Evolutionary conservation across 176 grass and related monocot genomes (phyloP).

Genomic region (Triticum dicoccoides): DNA sequence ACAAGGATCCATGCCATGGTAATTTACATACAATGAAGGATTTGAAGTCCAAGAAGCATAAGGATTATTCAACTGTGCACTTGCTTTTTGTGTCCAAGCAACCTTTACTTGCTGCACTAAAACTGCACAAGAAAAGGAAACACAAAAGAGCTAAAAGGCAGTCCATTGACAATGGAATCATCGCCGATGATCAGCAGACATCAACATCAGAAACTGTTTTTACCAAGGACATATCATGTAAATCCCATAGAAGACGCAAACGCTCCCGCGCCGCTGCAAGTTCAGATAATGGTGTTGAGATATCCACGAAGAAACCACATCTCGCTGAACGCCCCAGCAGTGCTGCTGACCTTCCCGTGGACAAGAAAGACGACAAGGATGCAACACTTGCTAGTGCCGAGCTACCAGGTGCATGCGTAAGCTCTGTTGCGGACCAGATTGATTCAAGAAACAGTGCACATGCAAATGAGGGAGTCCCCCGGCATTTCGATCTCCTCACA

Average conservation of each 20-base stretch:
- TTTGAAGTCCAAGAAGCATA: conserved; percentile 43
- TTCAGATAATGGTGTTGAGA: neutral
- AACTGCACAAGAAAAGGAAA: conserved; percentile 42
- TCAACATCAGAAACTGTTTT: conserved; percentile 49
- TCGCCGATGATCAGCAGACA: conserved; percentile 23
- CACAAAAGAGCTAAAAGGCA: conserved; percentile 44
- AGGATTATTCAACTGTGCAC: conserved; percentile 30
- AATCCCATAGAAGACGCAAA: conserved; percentile 33
- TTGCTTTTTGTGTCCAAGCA: conserved; percentile 48
- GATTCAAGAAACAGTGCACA: conserved; percentile 8
- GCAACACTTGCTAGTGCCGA: neutral
- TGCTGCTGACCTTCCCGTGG: neutral
- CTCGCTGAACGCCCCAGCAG: neutral
- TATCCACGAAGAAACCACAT: conserved; percentile 31
- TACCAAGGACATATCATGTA: conserved; percentile 18
- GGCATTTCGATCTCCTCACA: conserved; percentile 53
- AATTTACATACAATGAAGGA: neutral
- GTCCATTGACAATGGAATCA: conserved; percentile 8
- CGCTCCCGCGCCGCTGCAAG: neutral
- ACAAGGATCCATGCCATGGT: conserved; percentile 7
- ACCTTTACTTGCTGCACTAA: conserved; percentile 53
- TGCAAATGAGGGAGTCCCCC: conserved; percentile 20
- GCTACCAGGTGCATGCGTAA: neutral
- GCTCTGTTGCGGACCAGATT: neutral
- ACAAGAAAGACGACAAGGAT: conserved; percentile 19